Conservation (phyloP, 192 early-diverging fungal genomes). For the Cetraspora pellucida region DNA sequence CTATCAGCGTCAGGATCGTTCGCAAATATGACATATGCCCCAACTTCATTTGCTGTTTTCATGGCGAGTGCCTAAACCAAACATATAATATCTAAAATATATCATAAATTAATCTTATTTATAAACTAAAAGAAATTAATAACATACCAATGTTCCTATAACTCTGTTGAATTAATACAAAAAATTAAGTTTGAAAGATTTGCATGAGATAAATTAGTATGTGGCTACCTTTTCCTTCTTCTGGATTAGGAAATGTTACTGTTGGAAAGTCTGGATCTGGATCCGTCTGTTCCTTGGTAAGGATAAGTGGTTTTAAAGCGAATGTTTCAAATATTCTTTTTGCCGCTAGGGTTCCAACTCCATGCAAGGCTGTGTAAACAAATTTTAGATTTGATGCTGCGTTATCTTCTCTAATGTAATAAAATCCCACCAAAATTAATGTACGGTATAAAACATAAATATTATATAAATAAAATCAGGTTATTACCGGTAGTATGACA, state of each 20-base stretch:
- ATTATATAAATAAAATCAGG: not conserved
- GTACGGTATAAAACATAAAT: not conserved
- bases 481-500: slow-evolving; percentile 38
- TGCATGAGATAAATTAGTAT: slow-evolving; percentile 45
- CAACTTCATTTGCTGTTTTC: slow-evolving; percentile 59
- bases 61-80: slow-evolving; percentile 62
- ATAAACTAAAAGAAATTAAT: not conserved
- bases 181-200: not conserved
- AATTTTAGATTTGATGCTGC: slow-evolving; percentile 57
- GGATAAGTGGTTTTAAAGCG: slow-evolving; percentile 65
- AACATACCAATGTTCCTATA: slow-evolving; percentile 25
- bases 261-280: slow-evolving; percentile 95
- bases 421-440: not conserved
- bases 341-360: slow-evolving; percentile 83
- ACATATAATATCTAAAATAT: not conserved
- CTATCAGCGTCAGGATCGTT: slow-evolving; percentile 97
- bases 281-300: slow-evolving; percentile 65
- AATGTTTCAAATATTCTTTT: slow-evolving; percentile 68
- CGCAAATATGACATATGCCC: slow-evolving; percentile 72
- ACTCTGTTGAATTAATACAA: not conserved
- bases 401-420: slow-evolving; percentile 50
- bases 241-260: slow-evolving; percentile 83
- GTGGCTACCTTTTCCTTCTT: slow-evolving; percentile 79
- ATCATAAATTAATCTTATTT: not conserved
- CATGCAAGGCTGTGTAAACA: slow-evolving; percentile 96